Conservation (phyloP, 768 basidiomycete genomes). For the Megacollybia marginata region DNA sequence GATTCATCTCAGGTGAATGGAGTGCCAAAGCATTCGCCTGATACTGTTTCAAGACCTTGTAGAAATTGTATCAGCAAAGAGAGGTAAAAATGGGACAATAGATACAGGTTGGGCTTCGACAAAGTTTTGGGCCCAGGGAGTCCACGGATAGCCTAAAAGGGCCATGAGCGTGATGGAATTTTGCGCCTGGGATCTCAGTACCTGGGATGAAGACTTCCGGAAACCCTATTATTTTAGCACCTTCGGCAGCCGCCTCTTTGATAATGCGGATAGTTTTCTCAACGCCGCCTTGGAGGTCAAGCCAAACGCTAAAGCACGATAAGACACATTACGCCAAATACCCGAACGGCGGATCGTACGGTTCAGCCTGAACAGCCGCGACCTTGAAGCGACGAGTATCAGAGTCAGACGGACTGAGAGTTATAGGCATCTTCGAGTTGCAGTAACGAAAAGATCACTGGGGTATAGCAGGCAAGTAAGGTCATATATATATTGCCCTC, state of each 20-base stretch:
- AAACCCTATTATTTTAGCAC: slow-evolving; percentile 24
- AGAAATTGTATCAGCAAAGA: too few species aligned
- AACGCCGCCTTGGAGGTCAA: slow-evolving; percentile 21
- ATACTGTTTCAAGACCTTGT: slow-evolving; percentile 17
- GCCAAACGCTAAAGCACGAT: slow-evolving; percentile 12
- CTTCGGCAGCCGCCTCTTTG: slow-evolving; percentile 17
- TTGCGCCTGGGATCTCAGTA: not conserved
- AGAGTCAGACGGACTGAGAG: slow-evolving; percentile 16
- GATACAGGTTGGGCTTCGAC: slow-evolving; percentile 8
- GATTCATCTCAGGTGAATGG: slow-evolving; percentile 24
- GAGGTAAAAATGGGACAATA: too few species aligned
- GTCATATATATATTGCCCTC: too few species aligned
- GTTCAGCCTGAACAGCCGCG: slow-evolving; percentile 21
- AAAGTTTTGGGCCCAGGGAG: slow-evolving; percentile 24
- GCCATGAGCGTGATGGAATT: not conserved
- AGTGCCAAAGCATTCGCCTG: slow-evolving; percentile 21
- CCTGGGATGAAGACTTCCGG: slow-evolving; percentile 23
- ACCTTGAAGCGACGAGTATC: slow-evolving; percentile 18
- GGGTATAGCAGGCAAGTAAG: too few species aligned
- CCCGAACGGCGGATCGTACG: slow-evolving; percentile 8
- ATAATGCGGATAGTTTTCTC: slow-evolving; percentile 21
- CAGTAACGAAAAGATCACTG: too few species aligned
- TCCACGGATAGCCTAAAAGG: slow-evolving; percentile 22
- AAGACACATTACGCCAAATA: not conserved
- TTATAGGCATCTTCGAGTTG: slow-evolving; percentile 10